Evolutionary conservation across 176 grass and related monocot genomes (phyloP), one percentile per base, ranked within the genome.

Genomic region (Triticum timopheevii): DNA sequence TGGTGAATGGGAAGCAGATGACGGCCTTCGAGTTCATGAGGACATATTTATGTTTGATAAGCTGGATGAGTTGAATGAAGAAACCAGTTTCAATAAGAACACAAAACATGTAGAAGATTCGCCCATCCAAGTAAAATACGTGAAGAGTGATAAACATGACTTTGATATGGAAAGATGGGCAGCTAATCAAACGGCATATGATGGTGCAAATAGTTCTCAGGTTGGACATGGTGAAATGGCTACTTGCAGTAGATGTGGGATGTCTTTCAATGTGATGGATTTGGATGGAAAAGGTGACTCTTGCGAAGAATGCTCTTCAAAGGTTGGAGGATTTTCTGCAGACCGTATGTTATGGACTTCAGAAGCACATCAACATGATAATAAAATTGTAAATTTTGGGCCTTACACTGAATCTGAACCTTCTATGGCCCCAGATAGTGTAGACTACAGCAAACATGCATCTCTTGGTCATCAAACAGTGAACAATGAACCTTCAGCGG

Each of bases 21-120:
- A 92, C 28, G 65, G 62, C 67, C 69, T 33, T 92, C 85, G 23
- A 59, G 79, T 88, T 74, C 92, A 90, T 33, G 89, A 92, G 34
- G 92, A 98, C 73, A 82, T 96, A 79, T 93, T 93, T 94, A 83
- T 92, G 79, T 90, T 94, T 84, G 97, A 98, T 88, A 96, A 94
- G 70, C 82, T 92, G 83, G 79, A 98, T 73, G 90, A 89, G 54
- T 59, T 92, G 68, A 88, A 87, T 86, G 92, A 96, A 84, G 87
- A 93, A 75, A 23, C 30, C n/a, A 73, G 47, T 50, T 65, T 31
- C 88, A 67, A 84, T 38, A 79, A 83, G 73, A 85, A 31, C 28
- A 49, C 45, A 5, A 78, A 83, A 65, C 80, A 54, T 83, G 82
- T 31, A 7, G 66, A 87, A 28, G 86, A 85, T 44, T 59, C 78